Evolutionary conservation across 208 protist species (phyloP).

Genomic region (Crithidia acanthocephali): DNA sequence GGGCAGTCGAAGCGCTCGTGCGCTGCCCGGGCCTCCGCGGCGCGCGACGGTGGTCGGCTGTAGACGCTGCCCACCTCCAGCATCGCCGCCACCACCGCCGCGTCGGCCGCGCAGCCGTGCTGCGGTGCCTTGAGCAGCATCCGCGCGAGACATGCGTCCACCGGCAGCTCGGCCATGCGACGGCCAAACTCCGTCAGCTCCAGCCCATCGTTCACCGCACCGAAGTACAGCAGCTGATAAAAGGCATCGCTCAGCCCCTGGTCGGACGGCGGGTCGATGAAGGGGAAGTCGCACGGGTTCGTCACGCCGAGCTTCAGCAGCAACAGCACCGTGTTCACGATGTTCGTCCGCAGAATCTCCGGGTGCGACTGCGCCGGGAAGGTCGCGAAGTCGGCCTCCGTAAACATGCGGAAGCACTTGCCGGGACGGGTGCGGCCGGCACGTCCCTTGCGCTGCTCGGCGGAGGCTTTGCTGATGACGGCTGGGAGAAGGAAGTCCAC

Average conservation of each 20-base stretch:
- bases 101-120: conserved; percentile 83
- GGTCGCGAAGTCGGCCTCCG: conserved; percentile 72
- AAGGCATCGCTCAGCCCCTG: conserved; percentile 97
- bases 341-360: conserved; percentile 97
- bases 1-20: conserved; percentile 51
- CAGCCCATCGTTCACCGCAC: conserved; percentile 97
- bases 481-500: conserved; percentile 98
- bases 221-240: conserved; percentile 98
- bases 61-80: conserved; percentile 79
- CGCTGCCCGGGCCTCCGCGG: conserved; percentile 48
- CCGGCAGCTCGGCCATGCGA: conserved; percentile 73
- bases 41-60: conserved; percentile 39
- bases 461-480: conserved; percentile 98
- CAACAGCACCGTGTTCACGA: conserved; percentile 95
- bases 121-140: conserved; percentile 84
- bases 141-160: conserved; percentile 94
- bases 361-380: conserved; percentile 90
- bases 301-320: conserved; percentile 97
- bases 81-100: conserved; percentile 89
- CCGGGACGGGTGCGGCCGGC: conserved; percentile 98
- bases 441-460: conserved; percentile 99
- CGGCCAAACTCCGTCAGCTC: conserved; percentile 73
- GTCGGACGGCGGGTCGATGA: conserved; percentile 97
- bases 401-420: conserved; percentile 98
- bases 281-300: conserved; percentile 97